Conservation (phyloP, 306 rosid species). For the Calophaca sinica region DNA sequence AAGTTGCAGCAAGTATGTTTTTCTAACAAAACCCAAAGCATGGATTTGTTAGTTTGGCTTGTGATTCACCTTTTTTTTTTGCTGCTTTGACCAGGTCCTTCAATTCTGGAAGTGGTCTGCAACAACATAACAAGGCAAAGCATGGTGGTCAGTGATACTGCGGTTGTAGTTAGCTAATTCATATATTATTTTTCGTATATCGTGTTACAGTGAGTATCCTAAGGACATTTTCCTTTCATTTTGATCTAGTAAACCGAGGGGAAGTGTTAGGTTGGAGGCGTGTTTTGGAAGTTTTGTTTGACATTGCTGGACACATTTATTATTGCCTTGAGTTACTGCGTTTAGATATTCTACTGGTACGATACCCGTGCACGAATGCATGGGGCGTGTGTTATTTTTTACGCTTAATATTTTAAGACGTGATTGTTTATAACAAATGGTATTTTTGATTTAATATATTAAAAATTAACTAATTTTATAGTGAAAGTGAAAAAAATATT, state of each 20-base stretch:
- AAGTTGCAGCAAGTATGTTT: constrained; percentile 71
- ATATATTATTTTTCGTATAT: constrained; percentile 22
- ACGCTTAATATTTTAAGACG: too few relatives aligned
- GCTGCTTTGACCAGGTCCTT: constrained; percentile 54
- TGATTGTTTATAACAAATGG: too few relatives aligned
- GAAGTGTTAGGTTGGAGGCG: background rate
- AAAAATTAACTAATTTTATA: too few relatives aligned
- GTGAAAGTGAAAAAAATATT: too few relatives aligned
- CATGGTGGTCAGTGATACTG: constrained; percentile 52
- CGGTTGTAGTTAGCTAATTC: background rate
- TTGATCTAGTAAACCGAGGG: constrained; percentile 34
- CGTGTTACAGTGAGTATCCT: background rate
- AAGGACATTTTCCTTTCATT: constrained; percentile 44
- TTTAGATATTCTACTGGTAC: background rate
- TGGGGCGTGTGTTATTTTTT: too few relatives aligned
- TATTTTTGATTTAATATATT: too few relatives aligned
- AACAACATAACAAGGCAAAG: constrained; percentile 84
- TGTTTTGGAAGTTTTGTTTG: constrained; percentile 42
- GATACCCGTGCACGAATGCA: too few relatives aligned
- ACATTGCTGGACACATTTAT: background rate
- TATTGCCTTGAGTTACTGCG: background rate
- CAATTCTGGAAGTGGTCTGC: constrained; percentile 65
- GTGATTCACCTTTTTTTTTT: background rate
- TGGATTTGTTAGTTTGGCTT: background rate
- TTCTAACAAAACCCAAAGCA: too few relatives aligned